These are phyloP conservation scores for Zoysia japonica DNA, from an alignment of 176 grass and related monocot species.

Conservation along the genomic window DNA sequence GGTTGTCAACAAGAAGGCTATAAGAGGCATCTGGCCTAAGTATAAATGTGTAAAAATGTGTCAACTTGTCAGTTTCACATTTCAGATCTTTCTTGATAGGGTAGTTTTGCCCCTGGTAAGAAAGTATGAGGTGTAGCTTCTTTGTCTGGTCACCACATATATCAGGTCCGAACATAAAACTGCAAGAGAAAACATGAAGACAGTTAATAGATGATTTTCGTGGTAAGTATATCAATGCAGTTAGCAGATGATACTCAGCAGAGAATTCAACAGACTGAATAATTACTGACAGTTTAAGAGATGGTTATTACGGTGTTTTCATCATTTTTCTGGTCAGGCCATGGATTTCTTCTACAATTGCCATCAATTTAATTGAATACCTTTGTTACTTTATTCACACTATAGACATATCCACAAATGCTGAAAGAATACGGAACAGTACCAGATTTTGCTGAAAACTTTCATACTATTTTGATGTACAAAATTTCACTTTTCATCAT, in stretches of 20 bases:
- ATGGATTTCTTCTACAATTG: neutral
- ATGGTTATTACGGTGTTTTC: neutral
- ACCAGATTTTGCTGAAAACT: neutral
- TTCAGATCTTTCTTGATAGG: conserved; percentile 97
- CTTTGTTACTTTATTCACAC: neutral
- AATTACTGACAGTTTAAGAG: neutral
- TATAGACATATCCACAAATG: neutral
- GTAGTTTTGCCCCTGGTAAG: conserved; percentile 98
- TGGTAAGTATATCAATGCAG: conserved; percentile 2
- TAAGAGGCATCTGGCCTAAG: conserved; percentile 93
- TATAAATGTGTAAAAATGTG: conserved; percentile 98
- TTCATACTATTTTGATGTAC: neutral
- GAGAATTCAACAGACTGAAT: neutral
- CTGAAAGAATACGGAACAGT: neutral
- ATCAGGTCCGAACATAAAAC: conserved; percentile 98
- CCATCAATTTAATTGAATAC: neutral
- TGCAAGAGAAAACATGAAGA: conserved; percentile 48
- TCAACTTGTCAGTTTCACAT: conserved; percentile 90
- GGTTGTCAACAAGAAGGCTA: conserved; percentile 92
- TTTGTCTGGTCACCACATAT: conserved; percentile 96
- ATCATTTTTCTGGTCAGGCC: neutral
- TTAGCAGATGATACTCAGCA: conserved; percentile 15
- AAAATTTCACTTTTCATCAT: neutral
- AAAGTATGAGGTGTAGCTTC: conserved; percentile 95
- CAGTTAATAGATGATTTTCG: conserved; percentile 16